Evolutionary conservation across 768 basidiomycete species (phyloP), one percentile per base, ranked within the genome.

Genomic region (Pleurotus cornucopiae): DNA sequence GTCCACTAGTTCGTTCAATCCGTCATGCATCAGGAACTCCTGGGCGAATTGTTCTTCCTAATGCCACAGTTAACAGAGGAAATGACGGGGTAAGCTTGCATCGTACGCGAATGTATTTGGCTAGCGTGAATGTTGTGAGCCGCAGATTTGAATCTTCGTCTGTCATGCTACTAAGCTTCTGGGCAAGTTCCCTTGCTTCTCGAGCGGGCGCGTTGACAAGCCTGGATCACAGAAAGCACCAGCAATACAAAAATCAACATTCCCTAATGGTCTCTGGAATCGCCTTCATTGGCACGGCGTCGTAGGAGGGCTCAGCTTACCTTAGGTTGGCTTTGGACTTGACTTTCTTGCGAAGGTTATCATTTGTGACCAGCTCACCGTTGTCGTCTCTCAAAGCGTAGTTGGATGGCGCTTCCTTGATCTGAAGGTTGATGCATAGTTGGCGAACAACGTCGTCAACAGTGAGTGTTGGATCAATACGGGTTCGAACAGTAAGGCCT

Each of bases 381-480:
- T 78, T 82, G 62, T 91, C 89, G 66, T 94, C 91, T 62, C 93
- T 79, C 57, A 96, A 69, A 1, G 91, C 88, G 65, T 83, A 94
- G 60, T 88, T 73, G 1, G 79, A 77, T 1, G 89, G 79, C 0
- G 88, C 78, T 39, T 90, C 90, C 57, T 82, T 83, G 57, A 93
- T 84, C 69, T 88, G 85, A 61, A 96, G 74, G 70, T 86, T 93
- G 61, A 86, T 71, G 63, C 91, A 92, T 7, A 94, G 79, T 68
- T 92, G 90, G 55, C 82, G 84, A 49, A 94, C 80, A 56, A 94
- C 92, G 66, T 94, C 91, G 52, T 89, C 84, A 51, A 92, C 91
- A 5, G 86, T 84, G 26, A 93, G 76, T 4, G 89, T 85, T 13
- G 89, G 88, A 66, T 94, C 91, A 61, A 94, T 94, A 57, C 91